Evolutionary conservation across 2,329 filamentous ascomycete species (phyloP).

Genomic region (Xylogone sp.): DNA sequence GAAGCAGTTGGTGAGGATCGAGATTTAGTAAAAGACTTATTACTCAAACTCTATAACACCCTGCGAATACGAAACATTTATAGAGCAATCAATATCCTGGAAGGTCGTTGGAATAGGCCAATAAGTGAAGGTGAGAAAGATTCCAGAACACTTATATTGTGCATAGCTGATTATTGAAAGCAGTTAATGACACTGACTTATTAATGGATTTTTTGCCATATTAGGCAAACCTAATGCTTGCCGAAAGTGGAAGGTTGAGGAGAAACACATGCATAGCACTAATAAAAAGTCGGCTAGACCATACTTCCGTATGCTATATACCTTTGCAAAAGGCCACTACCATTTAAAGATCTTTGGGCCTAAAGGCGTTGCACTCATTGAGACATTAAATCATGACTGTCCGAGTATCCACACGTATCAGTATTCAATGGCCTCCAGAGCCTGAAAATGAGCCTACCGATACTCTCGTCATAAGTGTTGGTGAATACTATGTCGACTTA

Average conservation of each 20-base stretch:
- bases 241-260: background rate
- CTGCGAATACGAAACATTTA: slow-evolving; percentile 37
- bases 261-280: background rate
- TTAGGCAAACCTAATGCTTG: background rate
- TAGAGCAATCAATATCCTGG: slow-evolving; percentile 35
- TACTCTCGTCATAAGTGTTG: slow-evolving; percentile 38
- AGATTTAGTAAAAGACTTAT: slow-evolving; percentile 27
- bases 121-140: background rate
- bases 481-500: slow-evolving; percentile 39
- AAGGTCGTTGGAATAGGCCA: slow-evolving; percentile 29
- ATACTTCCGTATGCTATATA: no score
- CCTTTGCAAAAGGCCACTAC: no score
- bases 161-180: background rate
- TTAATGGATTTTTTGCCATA: slow-evolving; percentile 12
- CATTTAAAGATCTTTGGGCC: no score
- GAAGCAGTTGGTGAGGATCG: slow-evolving; percentile 34
- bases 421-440: slow-evolving; percentile 38
- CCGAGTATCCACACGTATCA: slow-evolving; percentile 35
- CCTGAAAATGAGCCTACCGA: slow-evolving; percentile 37
- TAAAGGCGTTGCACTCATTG: no score
- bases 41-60: slow-evolving; percentile 32
- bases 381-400: slow-evolving; percentile 6
- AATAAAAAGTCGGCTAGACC: background rate
- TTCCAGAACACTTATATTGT: background rate
- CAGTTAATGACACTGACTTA: background rate